Base-by-base conservation (phyloP, 768 basidiomycete genomes). In the Astraeus odoratus region DNA sequence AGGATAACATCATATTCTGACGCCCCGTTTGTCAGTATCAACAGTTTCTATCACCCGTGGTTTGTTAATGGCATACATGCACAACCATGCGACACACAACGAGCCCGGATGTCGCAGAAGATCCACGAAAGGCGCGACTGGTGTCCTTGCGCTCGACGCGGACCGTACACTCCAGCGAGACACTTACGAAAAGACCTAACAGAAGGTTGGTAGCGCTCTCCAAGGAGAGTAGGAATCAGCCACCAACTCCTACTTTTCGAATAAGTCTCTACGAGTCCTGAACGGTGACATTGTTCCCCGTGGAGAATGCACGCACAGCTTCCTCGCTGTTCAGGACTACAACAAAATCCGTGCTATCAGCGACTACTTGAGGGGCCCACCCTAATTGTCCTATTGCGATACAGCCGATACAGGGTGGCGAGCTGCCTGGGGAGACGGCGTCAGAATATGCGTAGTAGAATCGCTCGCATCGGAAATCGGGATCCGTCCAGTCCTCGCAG, bases 261-360 rank as follows among this genome's bases (percentile, higher is more conserved):
- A 64, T 96, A 95, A 0, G 95, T 96, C 1, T 93, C 95, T 47
- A 97, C 86, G 0, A 94, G 94, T 1, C 94, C 94, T 6, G 93
- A 43, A 98, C 88, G 3, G 94, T 97, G 20, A 97, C 80, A 61
- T 99, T 99, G 8, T 94, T 95, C 27, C 94, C 94, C 41, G 90
- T 74, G 3, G 90, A 91, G 72, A 98, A 98, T 8, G 96, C 95
- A 36, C 83, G 77, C 25, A 99, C 91, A 31, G 95, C 93, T 45
- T 97, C 94, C 55, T 96, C 91, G 52, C 83, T 87, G 73, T 97
- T 97, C 57, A 98, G 83, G 30, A 99, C 93, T 61, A 98, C 81
- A 46, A 99, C 94, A 53, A 97, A 96, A 61, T 97, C 92, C 38
- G 83, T 86, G 61, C 94, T 78, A 68, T 96, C 94, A 2, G 94